Evolutionary conservation across 495 filamentous ascomycete species (phyloP).

Genomic region (Penicillium roqueforti): DNA sequence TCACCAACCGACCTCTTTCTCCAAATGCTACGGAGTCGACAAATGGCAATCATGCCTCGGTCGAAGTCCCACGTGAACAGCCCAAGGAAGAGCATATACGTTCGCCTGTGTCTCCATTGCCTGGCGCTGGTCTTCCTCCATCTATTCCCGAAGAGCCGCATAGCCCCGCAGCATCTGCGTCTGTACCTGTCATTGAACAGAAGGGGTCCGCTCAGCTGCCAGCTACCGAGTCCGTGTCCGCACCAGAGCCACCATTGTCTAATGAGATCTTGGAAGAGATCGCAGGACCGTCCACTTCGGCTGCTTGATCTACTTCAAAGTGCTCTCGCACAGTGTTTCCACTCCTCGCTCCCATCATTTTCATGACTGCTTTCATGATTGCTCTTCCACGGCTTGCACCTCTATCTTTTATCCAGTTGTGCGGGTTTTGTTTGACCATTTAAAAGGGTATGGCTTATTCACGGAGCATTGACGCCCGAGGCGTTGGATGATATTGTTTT

Average conservation of each 20-base stretch:
- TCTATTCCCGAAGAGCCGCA: slow-evolving; percentile 41
- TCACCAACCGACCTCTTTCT: slow-evolving; percentile 26
- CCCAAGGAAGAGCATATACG: slow-evolving; percentile 21
- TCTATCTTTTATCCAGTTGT: background rate
- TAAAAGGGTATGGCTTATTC: background rate
- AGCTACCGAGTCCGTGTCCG: background rate
- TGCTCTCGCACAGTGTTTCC: background rate
- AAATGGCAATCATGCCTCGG: slow-evolving; percentile 22
- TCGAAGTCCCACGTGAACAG: slow-evolving; percentile 26
- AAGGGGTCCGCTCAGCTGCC: background rate
- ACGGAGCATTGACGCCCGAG: background rate
- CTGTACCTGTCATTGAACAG: background rate
- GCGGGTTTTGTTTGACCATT: background rate
- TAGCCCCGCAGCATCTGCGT: slow-evolving; percentile 26
- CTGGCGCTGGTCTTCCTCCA: slow-evolving; percentile 33
- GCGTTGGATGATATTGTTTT: background rate
- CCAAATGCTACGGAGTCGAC: slow-evolving; percentile 16
- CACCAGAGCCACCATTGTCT: background rate
- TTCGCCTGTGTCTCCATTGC: slow-evolving; percentile 34
- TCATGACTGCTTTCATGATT: background rate
- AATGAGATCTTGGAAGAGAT: background rate
- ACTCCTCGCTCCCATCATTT: background rate
- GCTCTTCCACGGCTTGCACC: background rate
- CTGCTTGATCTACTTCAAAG: background rate
- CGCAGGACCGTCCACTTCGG: background rate